Conservation (phyloP, 139 green algal species). For the Desmodesmus armatus region DNA sequence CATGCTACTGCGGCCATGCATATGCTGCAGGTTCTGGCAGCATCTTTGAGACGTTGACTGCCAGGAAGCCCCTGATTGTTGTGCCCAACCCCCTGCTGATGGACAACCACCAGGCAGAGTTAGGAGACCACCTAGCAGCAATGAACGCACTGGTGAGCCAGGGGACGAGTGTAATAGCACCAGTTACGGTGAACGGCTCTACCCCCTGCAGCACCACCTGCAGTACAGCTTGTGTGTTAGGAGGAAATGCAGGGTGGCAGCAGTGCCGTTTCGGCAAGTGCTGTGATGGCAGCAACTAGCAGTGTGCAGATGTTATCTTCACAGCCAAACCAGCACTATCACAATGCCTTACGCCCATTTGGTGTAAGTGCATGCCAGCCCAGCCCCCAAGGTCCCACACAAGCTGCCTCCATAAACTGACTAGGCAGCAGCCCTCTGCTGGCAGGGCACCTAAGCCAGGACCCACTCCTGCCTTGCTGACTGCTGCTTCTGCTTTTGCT, state of each 20-base stretch:
- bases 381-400: too few species aligned
- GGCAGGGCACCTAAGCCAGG: too few species aligned
- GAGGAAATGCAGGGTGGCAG: background rate
- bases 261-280: background rate
- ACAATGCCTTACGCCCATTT: background rate
- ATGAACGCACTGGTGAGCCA: constrained; percentile 61
- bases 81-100: constrained; percentile 89
- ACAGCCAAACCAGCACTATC: too few species aligned
- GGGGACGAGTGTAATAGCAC: background rate
- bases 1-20: too few species aligned
- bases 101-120: constrained; percentile 89
- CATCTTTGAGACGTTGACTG: constrained; percentile 85
- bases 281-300: background rate
- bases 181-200: background rate
- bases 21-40: constrained; percentile 74
- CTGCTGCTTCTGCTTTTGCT: too few species aligned
- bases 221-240: background rate
- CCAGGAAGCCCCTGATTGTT: constrained; percentile 73
- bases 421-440: background rate
- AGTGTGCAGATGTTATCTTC: too few species aligned
- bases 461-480: background rate
- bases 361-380: background rate
- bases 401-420: background rate
- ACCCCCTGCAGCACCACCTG: too few species aligned
- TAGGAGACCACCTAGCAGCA: constrained; percentile 72